Base-by-base conservation (phyloP, 495 filamentous ascomycete genomes). In the Aspergillus sclerotioniger region DNA sequence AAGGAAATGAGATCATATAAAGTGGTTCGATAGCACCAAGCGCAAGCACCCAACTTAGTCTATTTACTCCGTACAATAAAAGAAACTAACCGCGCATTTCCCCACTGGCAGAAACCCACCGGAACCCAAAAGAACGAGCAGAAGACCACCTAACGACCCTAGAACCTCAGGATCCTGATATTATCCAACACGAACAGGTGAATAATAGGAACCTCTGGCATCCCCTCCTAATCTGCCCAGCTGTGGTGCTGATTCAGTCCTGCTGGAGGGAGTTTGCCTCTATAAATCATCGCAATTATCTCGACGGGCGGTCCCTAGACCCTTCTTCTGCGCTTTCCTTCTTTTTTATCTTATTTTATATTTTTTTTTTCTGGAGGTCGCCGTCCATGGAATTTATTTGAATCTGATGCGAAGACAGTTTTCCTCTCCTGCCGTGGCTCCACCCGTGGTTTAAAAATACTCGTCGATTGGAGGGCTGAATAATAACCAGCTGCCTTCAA, bases 401-500 rank as follows among this genome's bases (percentile, higher is more conserved):
- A 9, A 41, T 41, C 37, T 41, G 37, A 41, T 41, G 37, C 37
- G n/a, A 12, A 12, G 13, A 12, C 37, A 41, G 37, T 41, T 20
- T 47, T 15, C 25, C 19, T 51, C 28, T 8, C 28, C 48, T 53
- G 41, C 51, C 51, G 51, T 53, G 51, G 51, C 51, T 53, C 51
- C 51, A 53, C 51, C 35, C 35, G 41, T 43, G 31, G 25, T 41
- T 20, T 50, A 54, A 53, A 35, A 39, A 37, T 29, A 57, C 28
- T 31, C 21, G 29, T 20, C 56, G 19, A 47, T 41, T 41, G 37
- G 37, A 13, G 37, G 37, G 13, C 37, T 25, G 25, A 41, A 41
- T 13, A 41, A 41, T 41, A 41, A n/a, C 37, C 37, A 41, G 37
- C 37, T 41, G 37, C 37, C 37, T 41, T 41, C 37, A 41, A 41